Base-by-base conservation (phyloP, 2,329 filamentous ascomycete genomes). In the Tolypocladium guangdongense region DNA sequence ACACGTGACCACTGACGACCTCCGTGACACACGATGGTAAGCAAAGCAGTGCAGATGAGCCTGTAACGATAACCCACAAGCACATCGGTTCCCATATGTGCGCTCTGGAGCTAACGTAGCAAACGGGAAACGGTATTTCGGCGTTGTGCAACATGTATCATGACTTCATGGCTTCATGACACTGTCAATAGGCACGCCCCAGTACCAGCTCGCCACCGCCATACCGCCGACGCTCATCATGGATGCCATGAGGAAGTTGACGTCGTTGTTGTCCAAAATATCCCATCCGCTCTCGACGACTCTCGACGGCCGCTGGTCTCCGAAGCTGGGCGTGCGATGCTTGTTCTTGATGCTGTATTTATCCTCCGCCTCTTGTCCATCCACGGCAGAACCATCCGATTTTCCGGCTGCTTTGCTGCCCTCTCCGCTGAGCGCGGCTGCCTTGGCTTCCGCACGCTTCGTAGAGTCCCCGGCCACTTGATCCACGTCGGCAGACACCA, bases 231-330 rank as follows among this genome's bases (percentile, higher is more conserved):
- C 59, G 65, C 88, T 96, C 81, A 95, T 91, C 5, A 77, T 76
- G 16, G 82, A 77, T 0, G 92, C 91, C 92, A 96, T 97, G 54
- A 92, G 68, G 54, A 96, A 82, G 68, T 99, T 99, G 62, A 99
- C 90, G 52, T 88, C 87, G 68, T 99, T 99, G 69, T 99, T 99
- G 69, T 95, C 90, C 54, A 99, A 74, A 56, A 95, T 67, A 66
- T 96, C 80, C 80, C 72, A 76, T 50, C 66, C 90, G 60, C 75
- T 86, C 69, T 88, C 82, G 7, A 85, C 70, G 6, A 83, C 72
- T 20, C 86, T 74, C 51, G 83, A 84, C 56, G 85, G 80, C 61
- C 75, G 76, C 53, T 76, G 71, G 54, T 77, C 72, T 2, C 80
- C 71, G 72, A 80, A 78, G 63, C 74, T 81, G 7, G 76, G 60